Conservation (phyloP, 2,329 filamentous ascomycete species). For the Aureobasidium sp. region DNA sequence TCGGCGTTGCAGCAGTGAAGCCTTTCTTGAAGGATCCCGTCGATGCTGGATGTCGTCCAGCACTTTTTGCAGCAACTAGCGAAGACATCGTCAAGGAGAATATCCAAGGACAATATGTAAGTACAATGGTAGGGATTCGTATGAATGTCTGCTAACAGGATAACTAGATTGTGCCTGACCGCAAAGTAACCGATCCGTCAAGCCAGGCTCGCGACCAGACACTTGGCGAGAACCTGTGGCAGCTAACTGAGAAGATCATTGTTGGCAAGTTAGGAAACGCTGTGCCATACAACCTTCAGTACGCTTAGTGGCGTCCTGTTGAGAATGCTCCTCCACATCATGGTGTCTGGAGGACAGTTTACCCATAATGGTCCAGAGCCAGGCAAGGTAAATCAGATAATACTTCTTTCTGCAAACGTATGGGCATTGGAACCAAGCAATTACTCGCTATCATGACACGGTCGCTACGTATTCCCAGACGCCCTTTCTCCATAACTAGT, state of each 20-base stretch:
- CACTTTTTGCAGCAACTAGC: slow-evolving; percentile 43
- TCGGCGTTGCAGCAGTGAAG: slow-evolving; percentile 37
- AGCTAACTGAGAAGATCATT: slow-evolving; percentile 39
- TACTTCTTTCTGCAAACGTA: not conserved
- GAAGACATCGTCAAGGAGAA: slow-evolving; percentile 37
- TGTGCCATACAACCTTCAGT: slow-evolving; percentile 7
- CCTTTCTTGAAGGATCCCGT: slow-evolving; percentile 47
- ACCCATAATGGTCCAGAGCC: not conserved
- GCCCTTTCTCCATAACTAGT: not conserved
- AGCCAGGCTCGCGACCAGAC: slow-evolving; percentile 38
- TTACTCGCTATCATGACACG: not conserved
- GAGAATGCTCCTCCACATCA: not conserved
- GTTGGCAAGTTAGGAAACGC: slow-evolving; percentile 33
- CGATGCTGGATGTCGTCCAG: slow-evolving; percentile 41
- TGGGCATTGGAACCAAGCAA: not conserved
- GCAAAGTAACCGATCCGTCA: slow-evolving; percentile 39
- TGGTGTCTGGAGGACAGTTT: not conserved
- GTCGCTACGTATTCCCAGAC: not conserved
- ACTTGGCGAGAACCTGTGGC: slow-evolving; percentile 41
- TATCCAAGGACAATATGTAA: slow-evolving; percentile 40
- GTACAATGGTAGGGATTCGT: not conserved
- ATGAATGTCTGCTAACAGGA: not conserved
- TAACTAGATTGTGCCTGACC: slow-evolving; percentile 39
- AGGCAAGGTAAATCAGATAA: not conserved
- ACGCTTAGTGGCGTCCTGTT: not conserved